Conservation (phyloP, 148 eudicot species). For the Silene uniflora region DNA sequence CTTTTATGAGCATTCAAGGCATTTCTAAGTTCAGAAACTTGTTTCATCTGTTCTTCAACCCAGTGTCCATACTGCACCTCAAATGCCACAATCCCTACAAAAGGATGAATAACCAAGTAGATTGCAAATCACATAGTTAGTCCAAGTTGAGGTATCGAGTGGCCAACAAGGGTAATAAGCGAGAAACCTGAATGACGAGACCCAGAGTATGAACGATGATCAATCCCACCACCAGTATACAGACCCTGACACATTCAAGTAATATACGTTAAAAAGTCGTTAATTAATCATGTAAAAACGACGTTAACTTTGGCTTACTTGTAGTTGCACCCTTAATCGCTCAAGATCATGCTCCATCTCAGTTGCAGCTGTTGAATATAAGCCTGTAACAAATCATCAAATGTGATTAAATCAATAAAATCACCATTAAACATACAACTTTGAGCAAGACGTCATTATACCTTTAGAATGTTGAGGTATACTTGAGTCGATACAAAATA, state of each 20-base stretch:
- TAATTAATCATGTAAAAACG: not conserved
- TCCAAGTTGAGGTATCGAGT: too few relatives aligned
- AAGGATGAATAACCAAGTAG: too few relatives aligned
- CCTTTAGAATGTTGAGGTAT: constrained; percentile 30
- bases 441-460: constrained; percentile 86
- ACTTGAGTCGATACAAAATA: too few relatives aligned
- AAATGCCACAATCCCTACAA: not conserved
- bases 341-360: constrained; percentile 88
- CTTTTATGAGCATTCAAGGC: constrained; percentile 47
- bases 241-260: constrained; percentile 47
- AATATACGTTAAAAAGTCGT: not conserved
- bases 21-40: constrained; percentile 39
- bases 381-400: constrained; percentile 45
- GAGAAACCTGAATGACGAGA: constrained; percentile 64
- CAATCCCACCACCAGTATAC: constrained; percentile 46
- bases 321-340: constrained; percentile 46
- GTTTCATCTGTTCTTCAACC: not conserved
- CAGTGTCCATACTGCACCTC: not conserved
- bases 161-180: not conserved
- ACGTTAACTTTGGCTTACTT: constrained; percentile 35
- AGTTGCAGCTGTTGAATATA: constrained; percentile 86
- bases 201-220: constrained; percentile 48
- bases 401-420: constrained; percentile 8
- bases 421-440: constrained; percentile 36
- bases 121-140: too few relatives aligned